phyloP scores from a whole-genome alignment of 2,329 filamentous ascomycete genomes.

The Mariannaea elegans region DNA sequence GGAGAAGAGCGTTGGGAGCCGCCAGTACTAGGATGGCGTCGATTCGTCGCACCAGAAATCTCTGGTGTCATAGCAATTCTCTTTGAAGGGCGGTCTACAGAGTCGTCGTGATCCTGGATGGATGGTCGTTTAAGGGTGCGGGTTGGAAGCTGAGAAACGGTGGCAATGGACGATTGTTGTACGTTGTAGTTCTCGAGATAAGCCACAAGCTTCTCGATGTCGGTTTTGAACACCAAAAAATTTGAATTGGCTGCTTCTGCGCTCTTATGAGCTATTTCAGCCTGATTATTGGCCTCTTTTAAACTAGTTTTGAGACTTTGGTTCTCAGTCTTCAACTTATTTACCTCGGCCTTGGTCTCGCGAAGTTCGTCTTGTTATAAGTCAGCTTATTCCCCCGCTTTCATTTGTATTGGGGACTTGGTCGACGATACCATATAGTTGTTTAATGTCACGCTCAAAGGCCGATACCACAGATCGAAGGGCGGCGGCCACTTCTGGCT shows the following conservation, averaged over 20 bases:
- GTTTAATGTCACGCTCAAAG: constrained; percentile 47
- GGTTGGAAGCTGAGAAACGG: constrained; percentile 21
- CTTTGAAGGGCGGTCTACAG: constrained; percentile 33
- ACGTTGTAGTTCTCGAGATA: constrained; percentile 40
- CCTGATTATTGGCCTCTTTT: constrained; percentile 34
- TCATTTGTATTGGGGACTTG: constrained; percentile 37
- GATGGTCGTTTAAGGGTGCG: constrained; percentile 31
- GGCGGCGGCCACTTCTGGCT: constrained; percentile 46
- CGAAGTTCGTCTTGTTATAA: constrained; percentile 35
- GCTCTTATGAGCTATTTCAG: constrained; percentile 35
- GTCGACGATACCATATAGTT: constrained; percentile 42
- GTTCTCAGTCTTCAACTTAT: constrained; percentile 33
- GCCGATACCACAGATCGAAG: constrained; percentile 47
- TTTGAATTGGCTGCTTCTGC: constrained; percentile 43
- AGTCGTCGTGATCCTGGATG: constrained; percentile 19
- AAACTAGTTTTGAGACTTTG: constrained; percentile 35
- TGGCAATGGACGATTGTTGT: constrained; percentile 22
- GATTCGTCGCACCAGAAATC: constrained; percentile 23
- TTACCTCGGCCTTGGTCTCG: constrained; percentile 35
- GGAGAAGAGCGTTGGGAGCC: constrained; percentile 32
- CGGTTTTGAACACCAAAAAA: constrained; percentile 42
- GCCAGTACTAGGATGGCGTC: constrained; percentile 14
- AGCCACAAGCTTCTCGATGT: constrained; percentile 44
- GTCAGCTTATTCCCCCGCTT: constrained; percentile 38
- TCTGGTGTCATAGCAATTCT: constrained; percentile 37